These are phyloP conservation scores for Cryptomeria japonica DNA, from an alignment of 75 land plant species.

Conservation along the genomic window DNA sequence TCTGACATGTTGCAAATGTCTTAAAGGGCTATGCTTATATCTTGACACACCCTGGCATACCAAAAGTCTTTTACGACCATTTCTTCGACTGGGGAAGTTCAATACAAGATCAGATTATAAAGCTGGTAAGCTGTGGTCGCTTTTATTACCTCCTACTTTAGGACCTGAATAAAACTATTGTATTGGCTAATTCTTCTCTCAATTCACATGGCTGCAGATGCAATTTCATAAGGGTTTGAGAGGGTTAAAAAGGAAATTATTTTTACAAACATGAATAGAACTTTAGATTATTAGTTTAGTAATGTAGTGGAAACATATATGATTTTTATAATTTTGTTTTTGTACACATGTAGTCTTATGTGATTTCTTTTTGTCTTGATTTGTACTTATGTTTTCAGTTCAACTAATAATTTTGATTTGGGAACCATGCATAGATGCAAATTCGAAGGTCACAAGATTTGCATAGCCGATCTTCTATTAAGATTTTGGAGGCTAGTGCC, in stretches of 20 bases:
- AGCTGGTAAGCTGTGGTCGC: slow-evolving; percentile 7
- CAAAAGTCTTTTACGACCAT: slow-evolving; percentile 89
- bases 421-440: slow-evolving; percentile 48
- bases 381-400: not conserved
- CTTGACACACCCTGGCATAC: slow-evolving; percentile 90
- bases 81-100: slow-evolving; percentile 71
- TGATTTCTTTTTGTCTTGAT: not conserved
- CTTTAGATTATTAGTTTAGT: not conserved
- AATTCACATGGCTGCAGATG: not conserved
- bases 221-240: not conserved
- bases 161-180: not conserved
- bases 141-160: not conserved
- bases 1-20: not conserved
- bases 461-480: slow-evolving; percentile 68
- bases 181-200: slow-evolving; percentile 3
- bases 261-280: not conserved
- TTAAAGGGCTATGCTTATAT: slow-evolving; percentile 92
- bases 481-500: slow-evolving; percentile 65
- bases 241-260: slow-evolving; percentile 1
- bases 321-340: not conserved
- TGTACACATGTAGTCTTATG: not conserved
- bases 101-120: slow-evolving; percentile 15
- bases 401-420: not conserved
- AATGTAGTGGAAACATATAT: not conserved
- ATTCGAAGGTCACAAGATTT: slow-evolving; percentile 59